Conservation (phyloP, 495 filamentous ascomycete species). For the Lasiosphaeriaceae sp. region DNA sequence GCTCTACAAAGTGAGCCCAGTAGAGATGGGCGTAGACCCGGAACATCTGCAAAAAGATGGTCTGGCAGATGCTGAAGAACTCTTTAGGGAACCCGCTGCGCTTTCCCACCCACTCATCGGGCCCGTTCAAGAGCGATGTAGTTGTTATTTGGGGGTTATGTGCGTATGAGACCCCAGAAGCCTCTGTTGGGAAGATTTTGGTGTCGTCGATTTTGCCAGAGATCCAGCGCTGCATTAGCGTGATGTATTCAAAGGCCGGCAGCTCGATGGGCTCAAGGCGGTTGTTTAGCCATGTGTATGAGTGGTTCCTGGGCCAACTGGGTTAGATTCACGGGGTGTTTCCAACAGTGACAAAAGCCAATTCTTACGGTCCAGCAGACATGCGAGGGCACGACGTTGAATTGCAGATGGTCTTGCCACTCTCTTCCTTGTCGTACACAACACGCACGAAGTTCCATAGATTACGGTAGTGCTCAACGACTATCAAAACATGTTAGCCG, state of each 20-base stretch:
- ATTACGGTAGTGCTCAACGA: conserved; percentile 86
- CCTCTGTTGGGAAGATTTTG: conserved; percentile 78
- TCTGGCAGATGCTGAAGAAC: conserved; percentile 81
- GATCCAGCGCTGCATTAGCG: conserved; percentile 90
- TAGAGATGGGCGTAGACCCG: conserved; percentile 91
- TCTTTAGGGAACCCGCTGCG: conserved; percentile 81
- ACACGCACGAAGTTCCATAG: conserved; percentile 80
- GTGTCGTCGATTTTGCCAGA: conserved; percentile 84
- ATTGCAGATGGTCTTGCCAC: conserved; percentile 75
- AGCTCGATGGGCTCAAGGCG: conserved; percentile 63
- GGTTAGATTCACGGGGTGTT: conserved; percentile 6
- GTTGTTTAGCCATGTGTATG: conserved; percentile 84
- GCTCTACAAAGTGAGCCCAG: conserved; percentile 76
- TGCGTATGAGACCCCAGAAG: conserved; percentile 53
- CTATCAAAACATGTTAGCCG: conserved; percentile 38
- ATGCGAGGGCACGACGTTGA: conserved; percentile 78
- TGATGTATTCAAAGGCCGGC: conserved; percentile 81
- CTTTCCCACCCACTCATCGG: conserved; percentile 77
- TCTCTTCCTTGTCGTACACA: conserved; percentile 72
- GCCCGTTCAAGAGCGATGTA: conserved; percentile 56
- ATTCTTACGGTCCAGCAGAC: conserved; percentile 81
- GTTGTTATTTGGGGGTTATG: conserved; percentile 54
- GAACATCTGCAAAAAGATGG: conserved; percentile 95
- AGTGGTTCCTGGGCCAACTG: conserved; percentile 57
- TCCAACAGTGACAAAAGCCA: not conserved